Evolutionary conservation across 495 filamentous ascomycete genomes (phyloP).

Genomic region (Penicillium canescens): DNA sequence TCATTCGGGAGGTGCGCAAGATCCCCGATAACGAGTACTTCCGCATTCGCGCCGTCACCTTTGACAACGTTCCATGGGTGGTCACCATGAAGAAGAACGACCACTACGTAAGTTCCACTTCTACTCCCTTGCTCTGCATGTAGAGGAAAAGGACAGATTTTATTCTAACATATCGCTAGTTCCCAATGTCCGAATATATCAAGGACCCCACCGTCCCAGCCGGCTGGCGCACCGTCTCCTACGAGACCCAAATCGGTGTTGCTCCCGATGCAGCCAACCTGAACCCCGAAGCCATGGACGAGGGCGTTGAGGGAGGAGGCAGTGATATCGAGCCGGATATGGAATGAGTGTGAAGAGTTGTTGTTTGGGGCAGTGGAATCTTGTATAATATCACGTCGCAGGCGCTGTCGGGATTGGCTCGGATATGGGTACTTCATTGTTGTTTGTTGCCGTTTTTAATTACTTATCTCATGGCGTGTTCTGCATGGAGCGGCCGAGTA

Average conservation of each 20-base stretch:
- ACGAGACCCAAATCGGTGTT: constrained; percentile 54
- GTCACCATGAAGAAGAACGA: constrained; percentile 99
- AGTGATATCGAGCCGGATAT: constrained; percentile 44
- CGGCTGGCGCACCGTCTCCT: constrained; percentile 73
- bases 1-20: constrained; percentile 74
- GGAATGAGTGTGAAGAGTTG: constrained; percentile 16
- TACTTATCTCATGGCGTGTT: neutral
- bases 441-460: neutral
- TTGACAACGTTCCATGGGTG: constrained; percentile 97
- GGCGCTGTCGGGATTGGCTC: constrained; percentile 12
- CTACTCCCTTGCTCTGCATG: neutral
- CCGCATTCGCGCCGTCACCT: constrained; percentile 89
- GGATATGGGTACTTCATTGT: neutral
- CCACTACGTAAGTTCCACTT: constrained; percentile 66
- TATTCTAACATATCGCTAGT: constrained; percentile 36
- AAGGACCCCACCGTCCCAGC: constrained; percentile 63
- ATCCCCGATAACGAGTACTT: constrained; percentile 98
- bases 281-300: constrained; percentile 51
- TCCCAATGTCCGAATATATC: constrained; percentile 85
- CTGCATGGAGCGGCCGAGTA: neutral
- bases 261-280: constrained; percentile 40
- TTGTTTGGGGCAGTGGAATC: neutral
- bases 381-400: constrained; percentile 28
- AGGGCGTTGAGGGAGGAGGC: constrained; percentile 28
- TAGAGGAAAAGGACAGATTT: neutral